Evolutionary conservation across 148 eudicot genomes (phyloP), one percentile per base, ranked within the genome.

Genomic region (Silene uniflora): DNA sequence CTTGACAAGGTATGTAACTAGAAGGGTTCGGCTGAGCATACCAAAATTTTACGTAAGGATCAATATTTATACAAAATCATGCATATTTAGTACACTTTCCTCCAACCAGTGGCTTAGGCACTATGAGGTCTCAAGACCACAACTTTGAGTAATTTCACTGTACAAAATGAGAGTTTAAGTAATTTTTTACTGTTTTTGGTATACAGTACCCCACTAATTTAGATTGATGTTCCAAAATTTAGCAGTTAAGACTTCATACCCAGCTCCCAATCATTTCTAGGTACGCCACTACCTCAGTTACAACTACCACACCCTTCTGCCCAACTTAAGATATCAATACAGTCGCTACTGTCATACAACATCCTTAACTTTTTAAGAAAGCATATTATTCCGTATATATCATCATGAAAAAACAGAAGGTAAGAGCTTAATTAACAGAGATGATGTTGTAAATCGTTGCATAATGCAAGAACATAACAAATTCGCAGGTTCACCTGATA

Each of bases 401-500:
- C 44, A 59, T 59, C 22, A 59, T 56, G 21, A 59, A 14, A 59
- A 59, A 19, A 59, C 62, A 59, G 22, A 59, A 18, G 62, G 8
- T 59, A 59, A 59, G 3, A 59, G 62, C 19, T 9, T 17, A 19
- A 59, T n/a, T 18, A 7, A 59, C 9, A 18, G 62, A 52, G 62
- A 59, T 2, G 21, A 59, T 18, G 61, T 19, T 8, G 42, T 25
- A 16, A 29, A 55, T 16, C 58, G 60, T n/a, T 8, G 5, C 22
- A 25, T 10, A 72, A 58, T 59, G 49, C 64, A 32, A 10, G 9
- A 19, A 35, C 49, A 66, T 6, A 75, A 66, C 18, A 75, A n/a
- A n/a, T n/a, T n/a, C n/a, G 16, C 24, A 54, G 60, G 7, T 49
- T 60, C 77, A 92, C 98, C 97, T 90, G 98, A 75, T 89, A 95